Base-by-base conservation (phyloP, 2,329 filamentous ascomycete genomes). In the Chaetomium sp. region DNA sequence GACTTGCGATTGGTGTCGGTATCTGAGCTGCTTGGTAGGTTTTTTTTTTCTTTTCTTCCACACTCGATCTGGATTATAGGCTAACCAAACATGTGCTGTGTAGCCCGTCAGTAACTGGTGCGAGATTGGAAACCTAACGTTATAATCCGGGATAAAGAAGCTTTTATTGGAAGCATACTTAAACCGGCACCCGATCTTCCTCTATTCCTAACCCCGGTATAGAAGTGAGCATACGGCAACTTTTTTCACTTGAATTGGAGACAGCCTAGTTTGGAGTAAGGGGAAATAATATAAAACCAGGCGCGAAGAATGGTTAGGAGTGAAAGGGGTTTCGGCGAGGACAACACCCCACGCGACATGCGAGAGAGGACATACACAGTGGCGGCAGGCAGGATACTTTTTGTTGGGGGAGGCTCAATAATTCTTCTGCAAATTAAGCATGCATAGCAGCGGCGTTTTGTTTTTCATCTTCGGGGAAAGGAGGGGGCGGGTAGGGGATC, bases 1-100 rank as follows among this genome's bases (percentile, higher is more conserved):
- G 49, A 85, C 80, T 35, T 99, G 94, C 71, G 77, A 74, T 9
- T 99, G 94, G 94, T 99, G 94, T 78, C 94, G 95, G 76, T 94
- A 95, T 67, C 73, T 99, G 64, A 95, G 88, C 70, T 99, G 94
- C 68, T 74, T 99, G 74, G 89, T 94, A 76, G 82, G 89, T 86
- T 47, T 43, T 9, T 71, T 63, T 71, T 5, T 49, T 6, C 8
- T 12, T 10, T 9, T 41, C 11, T 12, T 32, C 19, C 19, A 27
- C 19, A 2, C 19, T 27, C 19, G 19, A 27, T 27, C 19, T 27
- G 19, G 19, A 27, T 27, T 27, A 27, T 27, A 27, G 27, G 41
- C 40, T 58, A 38, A 54, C 44, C 40, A n/a, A 37, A 5, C 12
- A 19, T 37, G 6, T 40, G 6, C 9, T 46, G 6, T 47, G 3